Base-by-base conservation (phyloP, 2,329 filamentous ascomycete species). In the Penicillium sp. region DNA sequence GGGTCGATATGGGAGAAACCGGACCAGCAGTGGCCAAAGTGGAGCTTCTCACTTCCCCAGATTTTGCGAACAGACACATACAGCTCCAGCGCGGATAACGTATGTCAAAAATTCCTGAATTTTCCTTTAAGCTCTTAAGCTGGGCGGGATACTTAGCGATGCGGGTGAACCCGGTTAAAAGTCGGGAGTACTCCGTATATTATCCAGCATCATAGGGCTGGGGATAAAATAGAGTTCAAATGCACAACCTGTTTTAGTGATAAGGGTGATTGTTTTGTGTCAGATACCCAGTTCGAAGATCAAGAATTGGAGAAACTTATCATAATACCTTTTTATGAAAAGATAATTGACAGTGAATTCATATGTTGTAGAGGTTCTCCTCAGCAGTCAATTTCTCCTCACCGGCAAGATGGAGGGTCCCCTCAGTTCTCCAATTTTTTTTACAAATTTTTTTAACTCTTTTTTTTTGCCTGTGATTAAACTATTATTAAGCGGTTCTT, bases 301-400 rank as follows among this genome's bases (percentile, higher is more conserved):
- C 23, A 23, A 23, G 23, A 23, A 23, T 5, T 5, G 5, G 3
- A 23, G 23, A 23, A 23, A 23, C 23, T 23, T 5, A 23, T 23
- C 23, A 23, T 23, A 5, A 23, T 23, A 5, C 23, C 5, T 23
- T 23, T 23, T 23, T 23, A 23, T 23, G 3, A 23, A 23, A 23
- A 3, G 5, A 23, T 23, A 3, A 23, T 23, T 23, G 23, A 23
- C 23, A 23, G 3, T 29, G 27, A 32, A 36, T 38, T 32, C 38
- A 27, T 34, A n/a, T n/a, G n/a, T n/a, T n/a, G n/a, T n/a, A 32
- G 18, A n/a, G 29, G n/a, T 29, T 35, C 57, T 57, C 57, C 54
- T 58, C 50, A 54, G 56, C 59, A 56, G 58, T 58, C 60, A 56
- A 58, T 61, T 62, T 61, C 60, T 62, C 61, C 60, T 62, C 60